Evolutionary conservation across 176 grass and related monocot species (phyloP).

Genomic region (Carex littledalei): DNA sequence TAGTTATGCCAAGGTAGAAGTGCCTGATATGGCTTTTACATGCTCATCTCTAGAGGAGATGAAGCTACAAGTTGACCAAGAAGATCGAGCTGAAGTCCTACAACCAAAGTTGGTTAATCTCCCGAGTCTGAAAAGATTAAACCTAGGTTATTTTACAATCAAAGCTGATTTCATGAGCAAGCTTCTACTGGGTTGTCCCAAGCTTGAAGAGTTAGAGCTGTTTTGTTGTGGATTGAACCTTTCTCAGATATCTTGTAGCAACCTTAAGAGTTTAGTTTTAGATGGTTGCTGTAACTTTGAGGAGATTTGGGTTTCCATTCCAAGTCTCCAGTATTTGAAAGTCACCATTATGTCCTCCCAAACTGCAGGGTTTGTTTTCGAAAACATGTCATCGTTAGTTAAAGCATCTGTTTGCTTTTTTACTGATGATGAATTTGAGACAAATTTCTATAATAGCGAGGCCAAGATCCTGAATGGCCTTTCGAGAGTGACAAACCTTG

Average conservation of each 20-base stretch:
- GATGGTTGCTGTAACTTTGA: background rate
- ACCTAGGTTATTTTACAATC: background rate
- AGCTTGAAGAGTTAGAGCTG: conserved; percentile 5
- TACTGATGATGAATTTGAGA: no score
- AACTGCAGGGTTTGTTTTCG: background rate
- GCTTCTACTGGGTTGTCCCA: background rate
- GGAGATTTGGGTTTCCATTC: background rate
- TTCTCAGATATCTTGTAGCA: background rate
- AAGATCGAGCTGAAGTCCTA: background rate
- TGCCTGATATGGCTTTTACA: background rate
- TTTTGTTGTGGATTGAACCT: background rate
- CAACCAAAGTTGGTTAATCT: background rate
- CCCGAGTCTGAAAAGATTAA: background rate
- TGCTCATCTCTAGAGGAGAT: conserved; percentile 6
- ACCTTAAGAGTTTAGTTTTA: conserved; percentile 5
- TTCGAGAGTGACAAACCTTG: background rate
- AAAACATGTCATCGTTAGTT: background rate
- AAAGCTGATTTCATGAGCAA: background rate
- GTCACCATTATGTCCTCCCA: background rate
- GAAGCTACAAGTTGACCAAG: background rate
- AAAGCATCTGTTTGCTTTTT: background rate
- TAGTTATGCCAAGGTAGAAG: background rate
- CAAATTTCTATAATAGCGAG: background rate
- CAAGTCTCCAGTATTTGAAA: background rate
- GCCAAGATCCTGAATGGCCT: background rate